Evolutionary conservation across 805 yeast species (phyloP).

Genomic region (Yarrowia bubula): DNA sequence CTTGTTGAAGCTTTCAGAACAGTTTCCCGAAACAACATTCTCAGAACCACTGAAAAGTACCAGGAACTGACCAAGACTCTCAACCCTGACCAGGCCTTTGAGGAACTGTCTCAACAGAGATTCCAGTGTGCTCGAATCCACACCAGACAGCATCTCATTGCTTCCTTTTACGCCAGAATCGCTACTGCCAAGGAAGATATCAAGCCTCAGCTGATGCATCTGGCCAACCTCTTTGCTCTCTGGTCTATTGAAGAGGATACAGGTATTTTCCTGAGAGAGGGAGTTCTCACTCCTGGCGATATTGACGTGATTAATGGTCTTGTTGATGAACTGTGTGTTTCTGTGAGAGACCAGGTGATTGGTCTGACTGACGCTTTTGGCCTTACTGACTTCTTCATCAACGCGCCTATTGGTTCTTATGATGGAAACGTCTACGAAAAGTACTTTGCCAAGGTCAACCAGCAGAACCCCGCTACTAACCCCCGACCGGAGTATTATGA

Average conservation of each 20-base stretch:
- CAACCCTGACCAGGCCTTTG: conserved; percentile 40
- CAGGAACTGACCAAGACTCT: conserved; percentile 34
- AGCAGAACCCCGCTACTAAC: conserved; percentile 44
- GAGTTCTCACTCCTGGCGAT: conserved; percentile 51
- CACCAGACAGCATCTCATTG: conserved; percentile 41
- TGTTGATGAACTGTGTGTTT: conserved; percentile 48
- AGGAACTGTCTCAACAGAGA: conserved; percentile 43
- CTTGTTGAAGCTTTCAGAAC: conserved; percentile 41
- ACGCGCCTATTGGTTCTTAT: conserved; percentile 74
- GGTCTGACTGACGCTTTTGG: conserved; percentile 79
- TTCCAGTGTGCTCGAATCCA: conserved; percentile 44
- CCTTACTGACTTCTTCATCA: conserved; percentile 71
- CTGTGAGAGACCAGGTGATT: conserved; percentile 62
- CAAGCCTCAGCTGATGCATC: conserved; percentile 48
- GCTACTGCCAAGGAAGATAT: conserved; percentile 43
- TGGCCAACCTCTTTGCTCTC: conserved; percentile 63
- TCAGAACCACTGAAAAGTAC: conserved; percentile 39
- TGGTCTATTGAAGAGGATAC: conserved; percentile 67
- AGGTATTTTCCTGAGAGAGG: conserved; percentile 68
- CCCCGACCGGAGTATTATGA: conserved; percentile 61
- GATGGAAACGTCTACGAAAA: conserved; percentile 82
- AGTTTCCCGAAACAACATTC: conserved; percentile 39
- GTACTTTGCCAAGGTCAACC: conserved; percentile 62
- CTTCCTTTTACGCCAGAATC: conserved; percentile 42
- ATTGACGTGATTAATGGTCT: conserved; percentile 46